Evolutionary conservation across 768 basidiomycete genomes (phyloP).

Genomic region (Termitomyces eurrhizus): DNA sequence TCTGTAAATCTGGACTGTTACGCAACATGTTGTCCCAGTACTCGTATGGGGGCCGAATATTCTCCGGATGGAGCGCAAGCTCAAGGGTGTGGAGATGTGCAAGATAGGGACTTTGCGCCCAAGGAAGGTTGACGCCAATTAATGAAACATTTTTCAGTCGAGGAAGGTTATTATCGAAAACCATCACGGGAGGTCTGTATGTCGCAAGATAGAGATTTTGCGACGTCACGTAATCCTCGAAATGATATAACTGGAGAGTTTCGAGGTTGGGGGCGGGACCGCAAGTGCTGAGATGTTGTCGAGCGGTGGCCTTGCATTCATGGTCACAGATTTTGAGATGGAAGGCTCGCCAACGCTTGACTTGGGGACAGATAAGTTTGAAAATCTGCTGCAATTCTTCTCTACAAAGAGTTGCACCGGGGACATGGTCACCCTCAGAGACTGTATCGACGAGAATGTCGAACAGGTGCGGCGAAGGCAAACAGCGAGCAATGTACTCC

Average conservation of each 20-base stretch:
- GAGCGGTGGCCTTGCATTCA: conserved; percentile 52
- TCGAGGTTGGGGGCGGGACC: conserved; percentile 52
- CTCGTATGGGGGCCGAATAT: conserved; percentile 50
- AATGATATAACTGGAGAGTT: conserved; percentile 62
- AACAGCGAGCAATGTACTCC: conserved; percentile 38
- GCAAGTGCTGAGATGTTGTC: conserved; percentile 45
- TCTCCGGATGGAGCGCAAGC: conserved; percentile 57
- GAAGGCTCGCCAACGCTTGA: conserved; percentile 54
- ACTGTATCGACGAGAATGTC: conserved; percentile 60
- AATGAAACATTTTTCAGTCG: conserved; percentile 51
- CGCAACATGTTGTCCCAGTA: conserved; percentile 55
- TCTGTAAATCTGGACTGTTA: conserved; percentile 41
- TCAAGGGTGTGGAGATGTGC: conserved; percentile 46
- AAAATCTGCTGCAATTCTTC: conserved; percentile 46
- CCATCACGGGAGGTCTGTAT: conserved; percentile 53
- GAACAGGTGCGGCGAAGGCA: conserved; percentile 26
- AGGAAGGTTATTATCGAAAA: conserved; percentile 52
- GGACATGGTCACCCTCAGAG: conserved; percentile 41
- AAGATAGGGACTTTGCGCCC: conserved; percentile 49
- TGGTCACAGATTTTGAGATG: conserved; percentile 57
- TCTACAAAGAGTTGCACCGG: conserved; percentile 48
- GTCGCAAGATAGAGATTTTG: conserved; percentile 53
- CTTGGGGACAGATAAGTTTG: conserved; percentile 39
- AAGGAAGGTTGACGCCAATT: conserved; percentile 64
- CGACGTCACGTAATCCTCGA: conserved; percentile 49